A percentile compares a stretch with the other conserved stretches of the same genome.
Evolutionary conservation across 176 grass and related monocot genomes (phyloP).

Genomic region (Tillandsia leiboldiana): DNA sequence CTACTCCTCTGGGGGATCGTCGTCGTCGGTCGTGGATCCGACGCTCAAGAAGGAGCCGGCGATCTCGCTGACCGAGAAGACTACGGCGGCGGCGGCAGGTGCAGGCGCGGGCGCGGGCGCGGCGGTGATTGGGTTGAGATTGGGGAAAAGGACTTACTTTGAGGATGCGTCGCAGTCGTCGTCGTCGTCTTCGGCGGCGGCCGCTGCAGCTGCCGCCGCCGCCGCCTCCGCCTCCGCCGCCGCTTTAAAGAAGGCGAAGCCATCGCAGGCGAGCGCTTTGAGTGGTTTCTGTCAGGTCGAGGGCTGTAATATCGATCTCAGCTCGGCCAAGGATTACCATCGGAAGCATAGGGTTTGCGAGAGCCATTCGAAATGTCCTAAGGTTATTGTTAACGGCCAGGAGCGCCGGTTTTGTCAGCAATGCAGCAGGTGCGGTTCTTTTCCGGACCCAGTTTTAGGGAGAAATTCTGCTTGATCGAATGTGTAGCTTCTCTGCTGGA

Average conservation of each 20-base stretch:
- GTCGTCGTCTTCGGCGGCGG: conserved; percentile 1
- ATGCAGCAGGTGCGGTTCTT: conserved; percentile 62
- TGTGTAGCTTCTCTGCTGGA: no score
- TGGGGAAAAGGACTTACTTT: conserved; percentile 20
- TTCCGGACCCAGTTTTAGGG: no score
- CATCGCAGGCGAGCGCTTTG: conserved; percentile 3
- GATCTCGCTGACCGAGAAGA: background rate
- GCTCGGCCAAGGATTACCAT: conserved; percentile 82
- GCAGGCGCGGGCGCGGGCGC: background rate
- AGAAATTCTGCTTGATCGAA: no score
- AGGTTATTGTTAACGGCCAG: conserved; percentile 61
- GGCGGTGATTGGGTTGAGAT: conserved; percentile 8
- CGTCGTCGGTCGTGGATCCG: conserved; percentile 7
- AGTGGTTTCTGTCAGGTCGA: conserved; percentile 55
- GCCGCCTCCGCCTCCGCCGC: conserved; percentile 28
- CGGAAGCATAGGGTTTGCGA: conserved; percentile 82
- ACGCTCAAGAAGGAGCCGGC: background rate
- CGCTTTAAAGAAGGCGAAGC: background rate
- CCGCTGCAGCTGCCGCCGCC: conserved; percentile 35
- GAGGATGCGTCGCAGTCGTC: conserved; percentile 12
- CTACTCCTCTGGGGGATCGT: conserved; percentile 19
- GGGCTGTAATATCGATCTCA: conserved; percentile 73
- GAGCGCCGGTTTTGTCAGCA: conserved; percentile 97
- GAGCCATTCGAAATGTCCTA: conserved; percentile 56
- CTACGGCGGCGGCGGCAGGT: background rate